These are phyloP conservation scores for Pythium biforme DNA, from an alignment of 352 stramenopile species.

Conservation along the genomic window DNA sequence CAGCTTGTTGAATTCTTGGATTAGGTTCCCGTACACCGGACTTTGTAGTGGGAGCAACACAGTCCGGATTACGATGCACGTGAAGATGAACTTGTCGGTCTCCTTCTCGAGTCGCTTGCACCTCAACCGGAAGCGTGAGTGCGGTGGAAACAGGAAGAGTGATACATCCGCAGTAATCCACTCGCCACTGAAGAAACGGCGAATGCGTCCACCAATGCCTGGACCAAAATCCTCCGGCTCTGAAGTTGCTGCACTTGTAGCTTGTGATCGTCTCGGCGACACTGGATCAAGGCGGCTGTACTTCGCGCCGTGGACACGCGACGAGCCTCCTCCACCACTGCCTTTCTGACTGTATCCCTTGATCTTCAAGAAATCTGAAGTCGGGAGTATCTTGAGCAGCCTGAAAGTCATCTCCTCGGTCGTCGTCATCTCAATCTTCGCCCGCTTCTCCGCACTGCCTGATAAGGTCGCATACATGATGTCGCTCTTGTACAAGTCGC, in stretches of 20 bases:
- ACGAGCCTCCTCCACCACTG: slow-evolving; percentile 5
- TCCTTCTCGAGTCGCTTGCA: slow-evolving; percentile 75
- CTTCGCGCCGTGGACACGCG: slow-evolving; percentile 22
- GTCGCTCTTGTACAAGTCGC: slow-evolving; percentile 68
- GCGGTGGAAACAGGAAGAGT: slow-evolving; percentile 69
- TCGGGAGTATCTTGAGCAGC: slow-evolving; percentile 59
- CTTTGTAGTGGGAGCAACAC: slow-evolving; percentile 73
- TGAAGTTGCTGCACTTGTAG: not conserved
- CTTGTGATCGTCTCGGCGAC: not conserved
- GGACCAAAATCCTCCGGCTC: slow-evolving; percentile 19
- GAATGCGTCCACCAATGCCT: slow-evolving; percentile 29
- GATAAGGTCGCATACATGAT: slow-evolving; percentile 78
- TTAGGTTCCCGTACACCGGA: slow-evolving; percentile 71
- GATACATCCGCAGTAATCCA: slow-evolving; percentile 82
- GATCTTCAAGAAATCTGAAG: slow-evolving; percentile 64
- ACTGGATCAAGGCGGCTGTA: slow-evolving; percentile 28
- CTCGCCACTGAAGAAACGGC: slow-evolving; percentile 56
- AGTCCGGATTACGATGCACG: slow-evolving; percentile 74
- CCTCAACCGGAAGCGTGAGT: slow-evolving; percentile 66
- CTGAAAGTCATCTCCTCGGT: slow-evolving; percentile 62
- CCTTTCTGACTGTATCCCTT: slow-evolving; percentile 45
- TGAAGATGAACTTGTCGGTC: slow-evolving; percentile 85
- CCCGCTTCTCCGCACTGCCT: slow-evolving; percentile 55
- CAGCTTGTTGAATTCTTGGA: slow-evolving; percentile 79
- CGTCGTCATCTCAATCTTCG: slow-evolving; percentile 50